Conservation (phyloP, 495 filamentous ascomycete species). For the Mytilinidion resinicola region DNA sequence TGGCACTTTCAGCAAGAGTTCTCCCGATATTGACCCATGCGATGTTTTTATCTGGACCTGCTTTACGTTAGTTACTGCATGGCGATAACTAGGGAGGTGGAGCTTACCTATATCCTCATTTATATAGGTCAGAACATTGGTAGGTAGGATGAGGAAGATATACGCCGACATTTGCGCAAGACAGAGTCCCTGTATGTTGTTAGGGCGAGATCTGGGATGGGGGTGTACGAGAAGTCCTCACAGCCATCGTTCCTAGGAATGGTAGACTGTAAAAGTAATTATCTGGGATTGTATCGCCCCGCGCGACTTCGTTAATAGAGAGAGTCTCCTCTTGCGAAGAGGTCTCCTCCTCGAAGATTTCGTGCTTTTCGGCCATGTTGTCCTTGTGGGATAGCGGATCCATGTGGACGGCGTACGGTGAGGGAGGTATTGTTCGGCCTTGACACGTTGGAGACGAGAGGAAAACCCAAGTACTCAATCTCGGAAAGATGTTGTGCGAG, state of each 20-base stretch:
- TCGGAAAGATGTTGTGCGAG: too few relatives aligned
- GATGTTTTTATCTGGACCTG: slow-evolving; percentile 8
- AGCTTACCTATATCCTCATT: slow-evolving; percentile 15
- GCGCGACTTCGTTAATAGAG: slow-evolving; percentile 11
- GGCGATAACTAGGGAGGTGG: background rate
- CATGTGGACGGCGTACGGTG: background rate
- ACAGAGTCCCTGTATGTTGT: slow-evolving; percentile 5
- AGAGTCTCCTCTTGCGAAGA: slow-evolving; percentile 1
- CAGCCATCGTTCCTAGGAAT: slow-evolving; percentile 10
- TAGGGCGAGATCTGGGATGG: background rate
- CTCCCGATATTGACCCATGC: slow-evolving; percentile 15
- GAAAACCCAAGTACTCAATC: too few relatives aligned
- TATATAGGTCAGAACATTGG: slow-evolving; percentile 11
- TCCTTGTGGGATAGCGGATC: background rate
- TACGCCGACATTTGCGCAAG: slow-evolving; percentile 16
- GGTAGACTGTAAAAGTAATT: slow-evolving; percentile 8
- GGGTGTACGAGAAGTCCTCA: background rate
- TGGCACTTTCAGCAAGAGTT: slow-evolving; percentile 3
- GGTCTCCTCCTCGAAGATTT: slow-evolving; percentile 4
- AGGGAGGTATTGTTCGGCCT: background rate
- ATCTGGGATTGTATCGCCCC: slow-evolving; percentile 7
- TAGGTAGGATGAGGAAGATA: slow-evolving; percentile 16
- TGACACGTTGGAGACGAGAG: background rate
- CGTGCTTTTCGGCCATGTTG: slow-evolving; percentile 2
- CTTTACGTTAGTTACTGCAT: background rate